Evolutionary conservation across 2,329 filamentous ascomycete species (phyloP).

Genomic region (Paradendryphiella salina): DNA sequence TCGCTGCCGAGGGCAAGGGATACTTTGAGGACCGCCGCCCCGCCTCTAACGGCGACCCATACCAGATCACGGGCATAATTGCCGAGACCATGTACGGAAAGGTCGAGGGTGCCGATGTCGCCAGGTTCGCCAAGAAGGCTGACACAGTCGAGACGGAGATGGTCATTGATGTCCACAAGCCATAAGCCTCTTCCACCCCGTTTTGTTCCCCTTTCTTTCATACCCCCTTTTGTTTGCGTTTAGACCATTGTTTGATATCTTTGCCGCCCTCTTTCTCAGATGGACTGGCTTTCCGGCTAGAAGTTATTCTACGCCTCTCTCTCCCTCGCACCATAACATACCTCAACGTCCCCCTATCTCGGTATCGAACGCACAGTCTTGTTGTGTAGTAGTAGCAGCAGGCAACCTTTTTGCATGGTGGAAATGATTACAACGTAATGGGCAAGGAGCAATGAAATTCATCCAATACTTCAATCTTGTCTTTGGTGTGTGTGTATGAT

Average conservation of each 20-base stretch:
- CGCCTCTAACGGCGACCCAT: conserved; percentile 85
- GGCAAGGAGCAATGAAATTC: no score
- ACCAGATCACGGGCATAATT: conserved; percentile 80
- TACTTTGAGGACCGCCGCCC: conserved; percentile 77
- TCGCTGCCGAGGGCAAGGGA: conserved; percentile 84
- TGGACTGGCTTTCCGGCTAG: not conserved
- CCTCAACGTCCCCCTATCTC: no score
- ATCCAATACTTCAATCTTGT: not conserved
- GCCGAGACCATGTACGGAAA: conserved; percentile 67
- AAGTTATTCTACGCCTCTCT: no score
- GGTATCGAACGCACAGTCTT: no score
- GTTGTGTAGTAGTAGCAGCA: no score
- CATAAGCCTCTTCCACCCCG: conserved; percentile 17
- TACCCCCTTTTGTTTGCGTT: conserved; percentile 15
- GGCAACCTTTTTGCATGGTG: no score
- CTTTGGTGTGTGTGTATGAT: not conserved
- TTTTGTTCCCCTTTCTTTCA: conserved; percentile 9
- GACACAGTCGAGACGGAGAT: conserved; percentile 44
- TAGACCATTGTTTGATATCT: conserved; percentile 1
- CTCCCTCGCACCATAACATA: no score
- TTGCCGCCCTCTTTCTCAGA: not conserved
- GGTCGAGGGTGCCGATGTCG: conserved; percentile 54
- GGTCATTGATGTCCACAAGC: conserved; percentile 33
- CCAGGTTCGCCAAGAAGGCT: conserved; percentile 45
- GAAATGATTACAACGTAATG: no score